Evolutionary conservation across 75 land plant genomes (phyloP), one percentile per base, ranked within the genome.

Genomic region (Selaginella tamariscina): DNA sequence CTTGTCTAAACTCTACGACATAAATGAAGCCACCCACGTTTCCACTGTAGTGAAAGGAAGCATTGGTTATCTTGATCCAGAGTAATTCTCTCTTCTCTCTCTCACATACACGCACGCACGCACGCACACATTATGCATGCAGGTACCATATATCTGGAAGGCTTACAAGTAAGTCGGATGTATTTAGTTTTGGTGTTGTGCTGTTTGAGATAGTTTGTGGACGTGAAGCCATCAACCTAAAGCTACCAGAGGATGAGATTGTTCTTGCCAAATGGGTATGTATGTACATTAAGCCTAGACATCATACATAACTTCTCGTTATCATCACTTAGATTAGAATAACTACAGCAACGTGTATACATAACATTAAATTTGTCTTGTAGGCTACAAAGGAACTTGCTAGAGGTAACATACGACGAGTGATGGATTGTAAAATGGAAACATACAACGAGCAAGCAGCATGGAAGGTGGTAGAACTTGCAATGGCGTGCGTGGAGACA

Each of bases 401-500:
- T 5, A 39, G 15, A 15, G 49, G 49, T 15, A 39, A 39, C 49
- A 5, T 39, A 15, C 49, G 49, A 15, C 5, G 49, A 5, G 49
- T 39, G 49, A 39, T 39, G 49, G 49, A 39, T 39, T 5, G 15
- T 5, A 39, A 15, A 15, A 5, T 39, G 11, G 5, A 5, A 39
- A 15, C 11, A 5, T 39, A 39, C 49, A 39, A 39, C 11, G 49
- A 39, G 49, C 49, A 39, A 15, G 49, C 49, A 39, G 49, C 62
- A 27, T 59, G 62, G 62, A 59, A 59, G 26, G 21, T 59, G 9
- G 5, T 26, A 5, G 62, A 59, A n/a, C 18, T 59, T 59, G 62
- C 62, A 21, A 59, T 59, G 62, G 8, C 2, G 27, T 59, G 62
- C 62, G 62, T 59, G 62, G 62, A 59, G 62, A 8, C 5, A 8